Evolutionary conservation across 1,139 yeast species (phyloP).

Genomic region (Taphrina populina): DNA sequence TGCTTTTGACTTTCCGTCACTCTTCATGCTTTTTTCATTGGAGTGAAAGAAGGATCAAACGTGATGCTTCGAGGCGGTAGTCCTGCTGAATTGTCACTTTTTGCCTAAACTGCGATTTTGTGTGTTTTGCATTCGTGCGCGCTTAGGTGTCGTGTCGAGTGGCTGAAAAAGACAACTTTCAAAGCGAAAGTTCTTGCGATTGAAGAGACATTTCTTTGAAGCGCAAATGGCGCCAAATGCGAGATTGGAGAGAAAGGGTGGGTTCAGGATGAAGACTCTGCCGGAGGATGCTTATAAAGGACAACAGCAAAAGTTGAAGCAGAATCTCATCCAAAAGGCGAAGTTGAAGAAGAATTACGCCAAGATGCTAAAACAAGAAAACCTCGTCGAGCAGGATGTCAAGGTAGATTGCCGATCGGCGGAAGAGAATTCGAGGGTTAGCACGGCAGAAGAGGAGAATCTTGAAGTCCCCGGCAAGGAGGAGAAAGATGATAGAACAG

Average conservation of each 20-base stretch:
- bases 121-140: too few relatives aligned
- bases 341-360: constrained; percentile 31
- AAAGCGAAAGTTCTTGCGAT: background rate
- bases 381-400: background rate
- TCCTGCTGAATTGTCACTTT: too few relatives aligned
- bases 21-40: too few relatives aligned
- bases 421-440: background rate
- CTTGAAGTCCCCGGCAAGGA: constrained; percentile 1
- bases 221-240: background rate
- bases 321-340: constrained; percentile 25
- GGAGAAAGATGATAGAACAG: background rate
- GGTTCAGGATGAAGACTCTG: constrained; percentile 22
- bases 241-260: constrained; percentile 2
- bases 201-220: background rate
- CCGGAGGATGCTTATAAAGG: constrained; percentile 31
- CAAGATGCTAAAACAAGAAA: constrained; percentile 17
- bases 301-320: constrained; percentile 19
- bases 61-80: too few relatives aligned
- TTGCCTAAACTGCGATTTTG: too few relatives aligned
- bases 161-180: background rate
- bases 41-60: too few relatives aligned
- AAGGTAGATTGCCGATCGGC: background rate
- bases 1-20: too few relatives aligned
- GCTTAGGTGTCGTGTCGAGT: too few relatives aligned
- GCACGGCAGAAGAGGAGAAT: background rate